Conservation (phyloP, 2,329 filamentous ascomycete genomes). For the Delphinella strobiligena region DNA sequence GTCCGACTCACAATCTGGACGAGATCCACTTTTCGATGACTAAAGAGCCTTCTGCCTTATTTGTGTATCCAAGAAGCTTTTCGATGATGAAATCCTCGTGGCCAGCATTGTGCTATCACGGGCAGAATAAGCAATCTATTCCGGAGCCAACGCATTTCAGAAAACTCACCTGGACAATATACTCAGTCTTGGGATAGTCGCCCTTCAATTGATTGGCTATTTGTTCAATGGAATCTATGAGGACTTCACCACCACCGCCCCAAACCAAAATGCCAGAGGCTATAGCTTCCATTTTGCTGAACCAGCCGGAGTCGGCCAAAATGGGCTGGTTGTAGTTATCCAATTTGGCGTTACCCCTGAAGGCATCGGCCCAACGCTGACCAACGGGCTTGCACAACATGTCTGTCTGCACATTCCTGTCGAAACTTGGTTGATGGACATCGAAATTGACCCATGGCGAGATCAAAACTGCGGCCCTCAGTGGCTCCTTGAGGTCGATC, state of each 20-base stretch:
- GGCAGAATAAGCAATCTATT: background rate
- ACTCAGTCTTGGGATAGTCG: conserved; percentile 23
- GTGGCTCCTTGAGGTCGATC: conserved; percentile 28
- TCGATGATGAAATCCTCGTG: conserved; percentile 33
- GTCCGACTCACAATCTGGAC: conserved; percentile 19
- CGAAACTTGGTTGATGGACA: conserved; percentile 29
- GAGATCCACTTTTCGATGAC: conserved; percentile 28
- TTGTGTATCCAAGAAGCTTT: conserved; percentile 25
- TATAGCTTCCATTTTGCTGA: conserved; percentile 31
- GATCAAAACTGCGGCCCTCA: conserved; percentile 42
- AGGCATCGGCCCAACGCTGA: conserved; percentile 35
- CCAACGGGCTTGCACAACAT: conserved; percentile 31
- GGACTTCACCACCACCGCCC: conserved; percentile 43
- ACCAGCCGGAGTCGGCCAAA: conserved; percentile 41
- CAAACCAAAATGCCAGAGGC: conserved; percentile 40
- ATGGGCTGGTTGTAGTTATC: conserved; percentile 45
- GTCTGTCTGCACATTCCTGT: conserved; percentile 39
- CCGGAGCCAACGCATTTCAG: background rate
- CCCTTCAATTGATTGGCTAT: conserved; percentile 37
- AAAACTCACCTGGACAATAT: conserved; percentile 18
- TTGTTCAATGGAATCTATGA: conserved; percentile 43
- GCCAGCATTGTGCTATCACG: conserved; percentile 22
- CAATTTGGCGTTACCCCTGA: conserved; percentile 26
- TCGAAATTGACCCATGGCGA: conserved; percentile 47
- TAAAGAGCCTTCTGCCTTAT: conserved; percentile 22